Percentiles rank a stretch among this genome's conserved stretches.
Conservation (phyloP, 805 yeast genomes). For the Hanseniaspora osmophila region DNA sequence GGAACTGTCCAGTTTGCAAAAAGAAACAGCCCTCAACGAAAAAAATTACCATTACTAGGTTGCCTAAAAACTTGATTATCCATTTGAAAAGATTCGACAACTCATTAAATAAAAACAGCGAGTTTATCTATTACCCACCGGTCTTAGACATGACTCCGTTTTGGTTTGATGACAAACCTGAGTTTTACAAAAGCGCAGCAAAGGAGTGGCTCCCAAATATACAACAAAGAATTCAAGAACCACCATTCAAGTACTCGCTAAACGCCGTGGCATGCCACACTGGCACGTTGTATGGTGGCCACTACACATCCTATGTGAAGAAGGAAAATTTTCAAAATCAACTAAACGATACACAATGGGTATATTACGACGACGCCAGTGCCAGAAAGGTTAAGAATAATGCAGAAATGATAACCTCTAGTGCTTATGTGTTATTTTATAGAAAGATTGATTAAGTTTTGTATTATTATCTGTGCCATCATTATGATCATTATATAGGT, state of each 20-base stretch:
- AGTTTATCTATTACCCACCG: slow-evolving; percentile 54
- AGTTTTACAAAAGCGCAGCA: slow-evolving; percentile 7
- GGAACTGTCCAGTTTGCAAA: slow-evolving; percentile 75
- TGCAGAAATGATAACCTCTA: slow-evolving; percentile 46
- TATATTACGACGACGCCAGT: slow-evolving; percentile 67
- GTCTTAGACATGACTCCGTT: slow-evolving; percentile 51
- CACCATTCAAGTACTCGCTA: slow-evolving; percentile 67
- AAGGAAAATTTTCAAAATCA: slow-evolving; percentile 28
- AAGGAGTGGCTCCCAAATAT: slow-evolving; percentile 26
- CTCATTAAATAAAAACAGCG: slow-evolving; percentile 36
- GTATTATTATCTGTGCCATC: no score
- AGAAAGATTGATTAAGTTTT: slow-evolving; percentile 23
- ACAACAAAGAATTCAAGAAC: slow-evolving; percentile 59
- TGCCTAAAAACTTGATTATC: slow-evolving; percentile 67
- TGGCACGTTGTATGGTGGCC: slow-evolving; percentile 77
- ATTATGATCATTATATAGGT: no score
- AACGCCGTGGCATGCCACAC: slow-evolving; percentile 75
- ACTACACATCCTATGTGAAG: slow-evolving; percentile 65
- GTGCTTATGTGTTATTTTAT: slow-evolving; percentile 77
- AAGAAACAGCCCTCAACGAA: slow-evolving; percentile 50
- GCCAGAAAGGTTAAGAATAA: slow-evolving; percentile 39
- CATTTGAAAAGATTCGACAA: slow-evolving; percentile 70
- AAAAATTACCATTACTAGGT: slow-evolving; percentile 54
- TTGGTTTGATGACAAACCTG: slow-evolving; percentile 39
- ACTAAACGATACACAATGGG: slow-evolving; percentile 34